These are phyloP conservation scores for Tetratostichococcus sp. DNA, from an alignment of 139 green algal genomes.

Conservation along the genomic window DNA sequence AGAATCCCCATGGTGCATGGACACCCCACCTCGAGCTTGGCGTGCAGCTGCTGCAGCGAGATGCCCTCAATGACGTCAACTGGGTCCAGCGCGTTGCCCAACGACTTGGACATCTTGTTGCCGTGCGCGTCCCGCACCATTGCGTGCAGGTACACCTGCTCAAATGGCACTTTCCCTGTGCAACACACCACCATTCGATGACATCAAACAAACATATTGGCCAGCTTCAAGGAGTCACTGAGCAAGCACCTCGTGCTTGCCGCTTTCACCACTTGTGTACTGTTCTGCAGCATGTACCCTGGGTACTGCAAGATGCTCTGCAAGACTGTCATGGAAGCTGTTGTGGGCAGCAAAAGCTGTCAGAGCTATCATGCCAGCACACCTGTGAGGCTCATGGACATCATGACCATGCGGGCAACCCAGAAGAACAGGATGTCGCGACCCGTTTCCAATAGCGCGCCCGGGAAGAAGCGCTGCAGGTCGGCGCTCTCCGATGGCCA, in stretches of 20 bases:
- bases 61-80: constrained; percentile 82
- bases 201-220: no score
- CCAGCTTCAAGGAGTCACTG: no score
- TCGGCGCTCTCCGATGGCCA: constrained; percentile 73
- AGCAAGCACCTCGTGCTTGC: no score
- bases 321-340: no score
- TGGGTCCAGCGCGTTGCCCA: constrained; percentile 98
- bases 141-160: constrained; percentile 92
- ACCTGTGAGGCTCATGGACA: constrained; percentile 90
- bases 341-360: no score
- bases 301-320: no score
- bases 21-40: background rate
- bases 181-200: no score
- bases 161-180: constrained; percentile 68
- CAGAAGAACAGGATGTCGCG: constrained; percentile 99
- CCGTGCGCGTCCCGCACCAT: constrained; percentile 86
- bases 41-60: constrained; percentile 37
- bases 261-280: no score
- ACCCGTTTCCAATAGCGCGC: constrained; percentile 83
- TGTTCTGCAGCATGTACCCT: no score
- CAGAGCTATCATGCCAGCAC: constrained; percentile 23
- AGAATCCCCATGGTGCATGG: no score
- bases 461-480: constrained; percentile 82
- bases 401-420: constrained; percentile 99
- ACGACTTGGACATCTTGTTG: constrained; percentile 89